Conservation (phyloP, 192 early-diverging fungal genomes). For the Backusella luteola region DNA sequence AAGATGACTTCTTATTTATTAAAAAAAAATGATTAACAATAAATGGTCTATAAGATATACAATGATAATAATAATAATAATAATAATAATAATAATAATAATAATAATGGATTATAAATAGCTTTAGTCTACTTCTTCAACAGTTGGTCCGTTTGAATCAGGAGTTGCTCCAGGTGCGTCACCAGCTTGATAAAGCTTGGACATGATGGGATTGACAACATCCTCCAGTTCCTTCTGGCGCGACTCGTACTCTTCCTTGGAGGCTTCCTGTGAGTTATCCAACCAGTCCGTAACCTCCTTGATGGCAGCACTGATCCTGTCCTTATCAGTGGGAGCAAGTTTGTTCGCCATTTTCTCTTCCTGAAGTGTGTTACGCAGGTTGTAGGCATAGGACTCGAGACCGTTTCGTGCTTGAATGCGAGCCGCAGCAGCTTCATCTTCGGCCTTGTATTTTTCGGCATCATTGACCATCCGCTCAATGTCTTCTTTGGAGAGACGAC, state of each 20-base stretch:
- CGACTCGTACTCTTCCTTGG: constrained; percentile 92
- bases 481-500: constrained; percentile 95
- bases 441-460: constrained; percentile 86
- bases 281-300: constrained; percentile 91
- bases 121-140: too few species aligned
- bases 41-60: too few species aligned
- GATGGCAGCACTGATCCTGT: constrained; percentile 73
- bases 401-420: constrained; percentile 91
- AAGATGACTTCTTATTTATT: too few species aligned
- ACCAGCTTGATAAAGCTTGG: constrained; percentile 68
- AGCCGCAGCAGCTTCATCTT: constrained; percentile 83
- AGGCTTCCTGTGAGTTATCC: constrained; percentile 84
- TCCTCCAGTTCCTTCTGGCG: constrained; percentile 90
- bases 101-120: too few species aligned
- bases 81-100: background rate
- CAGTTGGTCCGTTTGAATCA: too few species aligned
- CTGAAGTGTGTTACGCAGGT: constrained; percentile 86
- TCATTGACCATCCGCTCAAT: constrained; percentile 96
- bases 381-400: constrained; percentile 96
- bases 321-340: constrained; percentile 80
- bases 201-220: constrained; percentile 94
- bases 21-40: background rate
- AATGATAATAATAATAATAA: background rate
- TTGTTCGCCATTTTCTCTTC: constrained; percentile 71
- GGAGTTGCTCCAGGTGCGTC: too few species aligned